These are phyloP conservation scores for Kodamaea kaohsiungensis DNA, from an alignment of 805 yeast genomes.

Conservation along the genomic window DNA sequence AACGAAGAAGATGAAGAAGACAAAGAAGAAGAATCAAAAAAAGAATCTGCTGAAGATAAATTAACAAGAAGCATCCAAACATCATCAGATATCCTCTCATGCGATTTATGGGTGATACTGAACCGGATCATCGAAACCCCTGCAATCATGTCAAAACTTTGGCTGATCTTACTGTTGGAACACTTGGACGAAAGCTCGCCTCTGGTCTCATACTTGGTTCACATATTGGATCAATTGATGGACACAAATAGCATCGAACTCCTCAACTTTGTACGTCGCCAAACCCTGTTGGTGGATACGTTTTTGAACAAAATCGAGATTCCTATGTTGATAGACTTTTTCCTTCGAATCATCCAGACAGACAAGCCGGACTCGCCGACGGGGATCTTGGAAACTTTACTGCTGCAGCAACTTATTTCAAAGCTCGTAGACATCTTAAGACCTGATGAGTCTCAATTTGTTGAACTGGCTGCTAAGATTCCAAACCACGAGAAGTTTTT, in stretches of 20 bases:
- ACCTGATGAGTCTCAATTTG: constrained; percentile 63
- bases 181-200: constrained; percentile 39
- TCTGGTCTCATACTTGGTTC: constrained; percentile 44
- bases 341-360: constrained; percentile 85
- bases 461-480: constrained; percentile 14
- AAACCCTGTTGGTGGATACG: constrained; percentile 70
- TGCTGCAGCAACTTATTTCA: constrained; percentile 72
- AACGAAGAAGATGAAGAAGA: constrained; percentile 9
- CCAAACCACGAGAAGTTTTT: constrained; percentile 36
- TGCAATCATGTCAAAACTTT: constrained; percentile 38
- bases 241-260: constrained; percentile 60
- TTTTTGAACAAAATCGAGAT: constrained; percentile 86
- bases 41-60: constrained; percentile 33
- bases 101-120: constrained; percentile 44
- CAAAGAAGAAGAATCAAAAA: constrained; percentile 17
- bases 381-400: constrained; percentile 76
- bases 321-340: constrained; percentile 91
- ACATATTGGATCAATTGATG: constrained; percentile 83
- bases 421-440: constrained; percentile 69
- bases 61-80: constrained; percentile 39
- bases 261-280: constrained; percentile 67
- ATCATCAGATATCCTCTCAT: constrained; percentile 41
- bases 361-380: constrained; percentile 90
- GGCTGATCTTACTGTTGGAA: constrained; percentile 38
- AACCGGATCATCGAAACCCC: constrained; percentile 46